phyloP scores from a whole-genome alignment of 768 basidiomycete genomes.

The Boletus reticulatus region DNA sequence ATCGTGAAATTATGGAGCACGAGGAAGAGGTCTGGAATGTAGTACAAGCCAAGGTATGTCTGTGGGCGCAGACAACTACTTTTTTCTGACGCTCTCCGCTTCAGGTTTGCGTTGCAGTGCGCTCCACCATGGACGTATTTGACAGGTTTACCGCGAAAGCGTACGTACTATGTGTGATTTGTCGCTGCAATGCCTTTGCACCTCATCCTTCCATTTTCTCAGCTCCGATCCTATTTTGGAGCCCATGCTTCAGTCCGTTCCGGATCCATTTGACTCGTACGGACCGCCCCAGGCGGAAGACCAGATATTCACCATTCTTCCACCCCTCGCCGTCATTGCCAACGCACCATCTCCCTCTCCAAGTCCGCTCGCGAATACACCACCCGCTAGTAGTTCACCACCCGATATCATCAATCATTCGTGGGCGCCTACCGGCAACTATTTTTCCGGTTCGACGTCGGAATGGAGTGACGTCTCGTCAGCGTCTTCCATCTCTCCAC shows the following conservation, averaged over 20 bases:
- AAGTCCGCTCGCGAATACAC: conserved; percentile 53
- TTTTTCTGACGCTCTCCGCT: conserved; percentile 13
- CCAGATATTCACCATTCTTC: conserved; percentile 90
- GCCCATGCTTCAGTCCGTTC: conserved; percentile 84
- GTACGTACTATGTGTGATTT: conserved; percentile 43
- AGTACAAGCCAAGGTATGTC: conserved; percentile 74
- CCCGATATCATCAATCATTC: conserved; percentile 36
- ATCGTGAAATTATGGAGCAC: conserved; percentile 85
- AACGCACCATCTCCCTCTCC: conserved; percentile 58
- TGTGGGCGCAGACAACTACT: neutral
- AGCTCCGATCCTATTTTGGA: conserved; percentile 90
- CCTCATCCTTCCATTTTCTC: conserved; percentile 12
- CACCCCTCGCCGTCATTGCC: conserved; percentile 78
- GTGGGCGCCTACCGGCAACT: conserved; percentile 50
- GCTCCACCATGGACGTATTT: conserved; percentile 90
- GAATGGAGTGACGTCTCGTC: conserved; percentile 53
- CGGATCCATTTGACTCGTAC: conserved; percentile 92
- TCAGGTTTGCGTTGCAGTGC: conserved; percentile 77
- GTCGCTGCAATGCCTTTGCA: conserved; percentile 1
- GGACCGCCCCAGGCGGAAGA: conserved; percentile 85
- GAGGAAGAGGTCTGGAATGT: conserved; percentile 96
- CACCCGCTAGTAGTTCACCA: conserved; percentile 35
- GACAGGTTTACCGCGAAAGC: conserved; percentile 85
- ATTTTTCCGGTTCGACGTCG: conserved; percentile 50
- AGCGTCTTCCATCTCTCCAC: conserved; percentile 42